Evolutionary conservation across 2,329 filamentous ascomycete species (phyloP).

Genomic region (Magnaporthiopsis poae): DNA sequence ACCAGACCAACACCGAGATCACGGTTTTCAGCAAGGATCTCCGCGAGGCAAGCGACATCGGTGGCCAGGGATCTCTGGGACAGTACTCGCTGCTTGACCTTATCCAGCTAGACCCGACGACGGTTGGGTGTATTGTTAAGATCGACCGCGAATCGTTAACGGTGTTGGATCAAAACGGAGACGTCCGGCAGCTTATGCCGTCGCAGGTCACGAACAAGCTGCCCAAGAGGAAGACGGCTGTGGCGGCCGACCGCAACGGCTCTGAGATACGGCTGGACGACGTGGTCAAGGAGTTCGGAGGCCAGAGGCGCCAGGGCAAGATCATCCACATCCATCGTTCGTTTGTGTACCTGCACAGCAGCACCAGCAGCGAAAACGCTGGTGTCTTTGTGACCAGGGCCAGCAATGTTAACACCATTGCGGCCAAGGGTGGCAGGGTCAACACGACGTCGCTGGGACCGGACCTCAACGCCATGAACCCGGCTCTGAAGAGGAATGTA

Average conservation of each 20-base stretch:
- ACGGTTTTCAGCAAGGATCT: constrained; percentile 97
- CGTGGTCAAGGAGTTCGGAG: constrained; percentile 80
- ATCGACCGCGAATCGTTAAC: constrained; percentile 87
- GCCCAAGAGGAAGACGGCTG: constrained; percentile 68
- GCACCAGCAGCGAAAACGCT: constrained; percentile 73
- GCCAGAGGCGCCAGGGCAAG: constrained; percentile 74
- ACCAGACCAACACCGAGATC: constrained; percentile 86
- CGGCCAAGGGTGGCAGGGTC: constrained; percentile 83
- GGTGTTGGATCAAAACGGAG: constrained; percentile 82
- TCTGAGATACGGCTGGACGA: constrained; percentile 88
- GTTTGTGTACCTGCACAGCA: constrained; percentile 83
- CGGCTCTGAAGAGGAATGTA: constrained; percentile 61
- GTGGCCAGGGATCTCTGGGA: constrained; percentile 72
- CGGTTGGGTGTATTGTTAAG: constrained; percentile 86
- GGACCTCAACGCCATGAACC: constrained; percentile 86
- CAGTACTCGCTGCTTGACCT: constrained; percentile 89
- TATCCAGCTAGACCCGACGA: constrained; percentile 84
- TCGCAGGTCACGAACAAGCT: constrained; percentile 88
- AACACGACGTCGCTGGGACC: constrained; percentile 52
- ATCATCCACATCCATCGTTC: constrained; percentile 90
- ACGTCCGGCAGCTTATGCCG: constrained; percentile 70
- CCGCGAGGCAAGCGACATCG: constrained; percentile 83
- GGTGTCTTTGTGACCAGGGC: constrained; percentile 82
- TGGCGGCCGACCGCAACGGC: constrained; percentile 85
- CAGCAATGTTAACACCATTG: constrained; percentile 76